Conservation (phyloP, 495 filamentous ascomycete species). For the Usnea hakonensis region DNA sequence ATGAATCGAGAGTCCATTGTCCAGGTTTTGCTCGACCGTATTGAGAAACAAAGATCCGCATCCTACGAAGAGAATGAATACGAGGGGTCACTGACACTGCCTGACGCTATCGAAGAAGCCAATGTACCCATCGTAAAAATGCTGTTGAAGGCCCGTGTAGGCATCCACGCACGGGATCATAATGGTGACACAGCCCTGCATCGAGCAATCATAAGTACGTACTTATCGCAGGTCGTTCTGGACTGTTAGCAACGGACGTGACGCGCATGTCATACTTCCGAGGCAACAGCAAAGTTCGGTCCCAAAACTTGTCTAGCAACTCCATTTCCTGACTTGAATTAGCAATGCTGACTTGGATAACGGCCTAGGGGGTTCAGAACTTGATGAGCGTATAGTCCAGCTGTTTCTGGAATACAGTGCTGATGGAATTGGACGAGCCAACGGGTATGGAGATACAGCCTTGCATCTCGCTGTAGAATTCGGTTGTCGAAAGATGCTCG, state of each 20-base stretch:
- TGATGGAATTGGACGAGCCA: neutral
- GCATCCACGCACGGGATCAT: neutral
- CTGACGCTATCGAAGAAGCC: neutral
- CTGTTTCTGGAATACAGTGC: neutral
- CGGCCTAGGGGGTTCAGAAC: too few species aligned
- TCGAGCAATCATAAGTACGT: neutral
- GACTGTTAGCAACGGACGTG: too few species aligned
- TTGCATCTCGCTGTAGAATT: neutral
- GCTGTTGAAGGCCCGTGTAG: neutral
- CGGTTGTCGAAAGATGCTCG: neutral
- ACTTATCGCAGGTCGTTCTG: too few species aligned
- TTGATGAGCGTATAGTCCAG: neutral
- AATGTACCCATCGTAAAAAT: neutral
- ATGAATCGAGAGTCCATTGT: neutral
- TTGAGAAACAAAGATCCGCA: neutral
- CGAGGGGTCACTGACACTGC: neutral
- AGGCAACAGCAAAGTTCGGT: too few species aligned
- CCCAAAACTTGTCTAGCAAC: too few species aligned
- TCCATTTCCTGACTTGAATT: too few species aligned
- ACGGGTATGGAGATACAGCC: neutral
- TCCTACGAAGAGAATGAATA: neutral
- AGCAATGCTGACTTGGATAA: too few species aligned
- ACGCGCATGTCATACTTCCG: too few species aligned
- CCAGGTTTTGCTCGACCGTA: neutral
- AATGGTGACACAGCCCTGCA: neutral